Conservation (phyloP, 305 asterid genomes). For the Solanum aculeatissimum region DNA sequence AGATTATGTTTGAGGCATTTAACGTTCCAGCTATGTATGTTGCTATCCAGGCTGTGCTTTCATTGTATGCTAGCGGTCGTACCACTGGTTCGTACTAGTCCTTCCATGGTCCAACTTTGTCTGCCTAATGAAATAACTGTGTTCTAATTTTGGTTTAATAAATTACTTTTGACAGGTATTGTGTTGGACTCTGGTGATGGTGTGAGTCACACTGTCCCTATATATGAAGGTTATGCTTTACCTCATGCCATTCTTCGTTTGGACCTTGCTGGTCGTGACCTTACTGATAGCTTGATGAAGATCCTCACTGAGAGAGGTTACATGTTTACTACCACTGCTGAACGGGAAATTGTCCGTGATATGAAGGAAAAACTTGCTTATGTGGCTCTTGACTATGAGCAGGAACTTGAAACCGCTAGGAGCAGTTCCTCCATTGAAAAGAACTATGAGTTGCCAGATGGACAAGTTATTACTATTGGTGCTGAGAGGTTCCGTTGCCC, state of each 20-base stretch:
- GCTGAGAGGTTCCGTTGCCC: constrained; percentile 66
- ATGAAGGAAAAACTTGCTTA: constrained; percentile 53
- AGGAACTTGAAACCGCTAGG: constrained; percentile 51
- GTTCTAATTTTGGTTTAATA: background rate
- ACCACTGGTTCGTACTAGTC: constrained; percentile 36
- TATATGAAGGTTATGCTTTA: constrained; percentile 51
- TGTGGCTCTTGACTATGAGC: constrained; percentile 56
- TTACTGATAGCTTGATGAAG: constrained; percentile 52
- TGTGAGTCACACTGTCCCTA: constrained; percentile 60
- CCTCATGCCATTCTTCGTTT: constrained; percentile 62
- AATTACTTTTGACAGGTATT: constrained; percentile 24
- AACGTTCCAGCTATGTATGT: constrained; percentile 55
- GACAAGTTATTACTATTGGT: constrained; percentile 51
- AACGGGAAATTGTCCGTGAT: constrained; percentile 69
- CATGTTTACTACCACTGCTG: constrained; percentile 64
- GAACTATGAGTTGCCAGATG: constrained; percentile 61
- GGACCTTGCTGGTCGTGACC: constrained; percentile 60
- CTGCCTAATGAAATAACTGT: background rate
- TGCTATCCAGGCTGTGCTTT: constrained; percentile 52
- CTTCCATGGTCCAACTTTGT: background rate
- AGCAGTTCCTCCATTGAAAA: constrained; percentile 56
- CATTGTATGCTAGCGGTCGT: constrained; percentile 65
- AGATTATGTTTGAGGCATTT: constrained; percentile 42
- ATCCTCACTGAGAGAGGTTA: constrained; percentile 64
- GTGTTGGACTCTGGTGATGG: constrained; percentile 69